Conservation (phyloP, 2,329 filamentous ascomycete species). For the Paecilomyces niveus region DNA sequence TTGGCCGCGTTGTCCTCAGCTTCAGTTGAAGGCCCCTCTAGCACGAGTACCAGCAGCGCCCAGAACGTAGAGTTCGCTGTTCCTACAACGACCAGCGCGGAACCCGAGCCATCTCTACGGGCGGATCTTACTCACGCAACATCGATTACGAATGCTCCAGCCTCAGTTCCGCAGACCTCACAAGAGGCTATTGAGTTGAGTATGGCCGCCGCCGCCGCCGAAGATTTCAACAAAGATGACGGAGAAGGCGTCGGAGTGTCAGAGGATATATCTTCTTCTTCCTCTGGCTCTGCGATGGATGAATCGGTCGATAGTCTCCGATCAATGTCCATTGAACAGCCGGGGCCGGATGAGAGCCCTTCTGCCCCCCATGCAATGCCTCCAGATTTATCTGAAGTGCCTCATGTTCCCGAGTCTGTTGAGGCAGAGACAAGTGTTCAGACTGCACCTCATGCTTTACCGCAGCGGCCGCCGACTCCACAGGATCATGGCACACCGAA, state of each 20-base stretch:
- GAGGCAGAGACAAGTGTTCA: neutral
- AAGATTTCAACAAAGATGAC: slow-evolving; percentile 7
- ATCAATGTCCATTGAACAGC: slow-evolving; percentile 10
- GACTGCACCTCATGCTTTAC: neutral
- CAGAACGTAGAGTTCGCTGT: neutral
- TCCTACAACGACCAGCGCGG: neutral
- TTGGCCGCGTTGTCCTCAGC: neutral
- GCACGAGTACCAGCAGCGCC: neutral
- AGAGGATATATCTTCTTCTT: slow-evolving; percentile 12
- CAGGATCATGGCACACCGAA: neutral
- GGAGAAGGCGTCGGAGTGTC: slow-evolving; percentile 2
- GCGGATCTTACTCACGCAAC: neutral
- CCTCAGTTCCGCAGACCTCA: slow-evolving; percentile 4
- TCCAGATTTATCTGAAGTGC: neutral
- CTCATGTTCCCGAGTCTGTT: neutral
- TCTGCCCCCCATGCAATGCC: neutral
- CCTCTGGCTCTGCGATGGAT: slow-evolving; percentile 33
- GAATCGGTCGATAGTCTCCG: slow-evolving; percentile 26
- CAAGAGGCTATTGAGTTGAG: slow-evolving; percentile 8
- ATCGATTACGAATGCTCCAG: neutral
- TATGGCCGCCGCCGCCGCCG: slow-evolving; percentile 5
- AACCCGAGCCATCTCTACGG: neutral
- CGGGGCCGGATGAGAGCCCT: slow-evolving; percentile 4
- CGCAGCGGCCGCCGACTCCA: neutral
- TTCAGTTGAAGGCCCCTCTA: neutral